Base-by-base conservation (phyloP, 2,329 filamentous ascomycete genomes). In the Cladosporium sp. region DNA sequence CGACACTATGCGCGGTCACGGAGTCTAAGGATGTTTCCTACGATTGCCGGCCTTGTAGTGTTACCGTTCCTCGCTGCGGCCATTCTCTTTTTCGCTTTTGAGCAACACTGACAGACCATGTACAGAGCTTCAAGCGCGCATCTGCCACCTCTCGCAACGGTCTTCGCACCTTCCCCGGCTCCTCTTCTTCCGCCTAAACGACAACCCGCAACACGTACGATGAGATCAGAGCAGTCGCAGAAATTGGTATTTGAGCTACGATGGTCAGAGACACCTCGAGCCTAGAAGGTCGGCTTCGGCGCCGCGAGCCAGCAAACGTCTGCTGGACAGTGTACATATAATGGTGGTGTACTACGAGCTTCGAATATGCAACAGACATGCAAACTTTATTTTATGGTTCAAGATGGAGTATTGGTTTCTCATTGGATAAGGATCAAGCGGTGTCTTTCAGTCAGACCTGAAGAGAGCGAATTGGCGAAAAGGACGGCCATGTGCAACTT, bases 51-150 rank as follows among this genome's bases (percentile, higher is more conserved):
- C n/a, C 2, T 5, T 34, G 41, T 47, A n/a, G n/a, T 47, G 41
- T 47, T 47, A 24, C n/a, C 10, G 10, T 4, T 47, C 4, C 41
- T 12, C 10, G 4, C n/a, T 4, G 10, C 3, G 4, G 10, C 41
- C 8, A 4, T 8, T 21, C 41, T 47, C 52, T 34, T 12, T 10
- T 21, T 57, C 26, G 4, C 30, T 57, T 4, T n/a, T 32, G 38
- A 30, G 14, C 15, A 30, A 59, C 67, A 28, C n/a, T 26, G 7
- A 41, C 18, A 14, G 3, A 41, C 14, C 24, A 15, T 52, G 12
- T 21, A 67, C 70, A 84, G 82, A 84, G 82, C 66, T 84, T 84
- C 78, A 84, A 83, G 78, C 80, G 81, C 65, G 81, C 82, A 47
- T 77, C 82, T 58, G 76, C 77, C 66, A 79, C 82, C 58, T 79